Evolutionary conservation across 306 rosid genomes (phyloP).

Genomic region (Casuarina equisetifolia): DNA sequence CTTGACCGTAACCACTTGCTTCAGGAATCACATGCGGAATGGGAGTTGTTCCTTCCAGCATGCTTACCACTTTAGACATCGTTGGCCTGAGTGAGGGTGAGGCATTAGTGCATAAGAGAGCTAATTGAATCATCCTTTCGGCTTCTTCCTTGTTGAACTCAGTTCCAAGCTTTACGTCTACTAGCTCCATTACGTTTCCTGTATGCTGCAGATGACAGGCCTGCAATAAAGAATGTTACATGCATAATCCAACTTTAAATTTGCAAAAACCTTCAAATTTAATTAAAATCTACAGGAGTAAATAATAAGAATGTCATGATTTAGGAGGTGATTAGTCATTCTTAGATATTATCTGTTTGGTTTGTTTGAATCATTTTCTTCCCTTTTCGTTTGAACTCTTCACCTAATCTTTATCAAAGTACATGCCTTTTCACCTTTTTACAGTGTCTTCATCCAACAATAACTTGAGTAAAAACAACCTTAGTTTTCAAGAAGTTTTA

Average conservation of each 20-base stretch:
- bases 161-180: not conserved
- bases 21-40: conserved; percentile 7
- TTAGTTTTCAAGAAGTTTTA: not conserved
- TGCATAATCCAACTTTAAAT: too few species aligned
- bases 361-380: too few species aligned
- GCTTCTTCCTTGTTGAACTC: not conserved
- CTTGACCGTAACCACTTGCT: not conserved
- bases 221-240: not conserved
- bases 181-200: not conserved
- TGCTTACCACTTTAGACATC: conserved; percentile 10
- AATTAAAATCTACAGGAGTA: too few species aligned
- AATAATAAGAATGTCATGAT: not conserved
- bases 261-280: too few species aligned
- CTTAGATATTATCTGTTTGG: not conserved
- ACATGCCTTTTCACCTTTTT: too few species aligned
- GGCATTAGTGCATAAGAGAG: conserved; percentile 5
- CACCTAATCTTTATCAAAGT: not conserved
- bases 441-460: not conserved
- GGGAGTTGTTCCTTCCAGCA: not conserved
- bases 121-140: not conserved
- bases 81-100: not conserved
- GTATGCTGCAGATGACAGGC: conserved; percentile 1
- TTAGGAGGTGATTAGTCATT: not conserved
- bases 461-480: not conserved
- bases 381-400: too few species aligned